Evolutionary conservation across 495 filamentous ascomycete genomes (phyloP).

Genomic region (Polyplosphaeria fusca): DNA sequence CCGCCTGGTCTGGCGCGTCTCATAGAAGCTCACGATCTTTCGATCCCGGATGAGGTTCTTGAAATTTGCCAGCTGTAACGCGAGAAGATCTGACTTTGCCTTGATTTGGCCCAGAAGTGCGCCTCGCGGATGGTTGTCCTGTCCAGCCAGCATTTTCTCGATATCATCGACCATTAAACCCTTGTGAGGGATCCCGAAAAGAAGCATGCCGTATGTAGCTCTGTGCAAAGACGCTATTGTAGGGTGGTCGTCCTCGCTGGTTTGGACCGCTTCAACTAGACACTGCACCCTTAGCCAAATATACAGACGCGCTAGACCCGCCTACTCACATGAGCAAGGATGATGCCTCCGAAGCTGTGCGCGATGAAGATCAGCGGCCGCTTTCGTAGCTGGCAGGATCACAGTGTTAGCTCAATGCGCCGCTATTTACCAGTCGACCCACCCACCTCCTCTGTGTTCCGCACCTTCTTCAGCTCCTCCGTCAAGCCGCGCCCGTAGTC

Average conservation of each 20-base stretch:
- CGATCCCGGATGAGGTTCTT: conserved; percentile 38
- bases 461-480: conserved; percentile 17
- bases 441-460: conserved; percentile 5
- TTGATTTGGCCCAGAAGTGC: conserved; percentile 24
- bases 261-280: conserved; percentile 26
- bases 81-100: conserved; percentile 32
- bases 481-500: conserved; percentile 16
- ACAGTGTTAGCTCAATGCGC: not conserved
- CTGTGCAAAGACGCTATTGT: conserved; percentile 7
- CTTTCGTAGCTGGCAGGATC: not conserved
- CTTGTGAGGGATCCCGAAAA: conserved; percentile 14
- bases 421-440: conserved; percentile 2
- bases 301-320: too few species aligned
- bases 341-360: too few species aligned
- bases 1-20: conserved; percentile 37
- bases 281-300: conserved; percentile 11
- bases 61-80: conserved; percentile 23
- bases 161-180: conserved; percentile 30
- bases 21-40: conserved; percentile 40
- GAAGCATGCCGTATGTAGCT: too few species aligned
- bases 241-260: conserved; percentile 8
- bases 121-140: conserved; percentile 35
- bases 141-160: conserved; percentile 34
- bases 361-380: conserved; percentile 21
- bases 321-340: too few species aligned